phyloP scores from a whole-genome alignment of 2,329 filamentous ascomycete species.

The Diaporthe destruens region DNA sequence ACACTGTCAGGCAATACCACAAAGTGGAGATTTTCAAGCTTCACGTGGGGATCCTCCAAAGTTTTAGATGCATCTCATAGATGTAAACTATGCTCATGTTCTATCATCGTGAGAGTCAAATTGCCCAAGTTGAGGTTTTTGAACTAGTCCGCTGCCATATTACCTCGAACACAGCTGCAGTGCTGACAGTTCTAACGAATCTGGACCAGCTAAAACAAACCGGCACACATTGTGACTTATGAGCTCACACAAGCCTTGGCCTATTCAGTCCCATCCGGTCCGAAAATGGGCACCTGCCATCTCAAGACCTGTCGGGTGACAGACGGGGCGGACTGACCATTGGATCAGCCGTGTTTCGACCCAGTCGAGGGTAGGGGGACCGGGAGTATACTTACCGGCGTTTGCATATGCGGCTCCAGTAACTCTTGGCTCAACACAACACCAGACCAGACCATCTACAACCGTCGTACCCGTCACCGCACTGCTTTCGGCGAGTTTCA shows the following conservation, averaged over 20 bases:
- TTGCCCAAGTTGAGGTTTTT: neutral
- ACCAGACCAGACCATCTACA: conserved; percentile 4
- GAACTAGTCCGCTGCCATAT: neutral
- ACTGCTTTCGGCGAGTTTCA: conserved; percentile 22
- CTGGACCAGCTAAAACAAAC: neutral
- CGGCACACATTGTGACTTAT: too few species aligned
- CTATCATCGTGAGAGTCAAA: neutral
- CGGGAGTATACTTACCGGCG: conserved; percentile 12
- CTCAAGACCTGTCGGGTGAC: neutral
- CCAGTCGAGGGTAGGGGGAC: neutral
- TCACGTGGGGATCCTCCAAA: neutral
- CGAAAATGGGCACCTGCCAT: neutral
- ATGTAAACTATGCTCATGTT: neutral
- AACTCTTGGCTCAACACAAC: conserved; percentile 31
- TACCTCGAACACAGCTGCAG: neutral
- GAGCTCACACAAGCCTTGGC: neutral
- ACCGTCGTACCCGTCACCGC: neutral
- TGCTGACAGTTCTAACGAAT: neutral
- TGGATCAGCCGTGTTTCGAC: neutral
- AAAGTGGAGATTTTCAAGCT: neutral
- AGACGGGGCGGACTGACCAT: neutral
- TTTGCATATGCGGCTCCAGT: conserved; percentile 6
- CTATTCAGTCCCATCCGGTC: neutral
- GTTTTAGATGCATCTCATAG: neutral
- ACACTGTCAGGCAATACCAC: neutral